Conservation (phyloP, 164 flowering plant genomes). For the Piper betle region DNA sequence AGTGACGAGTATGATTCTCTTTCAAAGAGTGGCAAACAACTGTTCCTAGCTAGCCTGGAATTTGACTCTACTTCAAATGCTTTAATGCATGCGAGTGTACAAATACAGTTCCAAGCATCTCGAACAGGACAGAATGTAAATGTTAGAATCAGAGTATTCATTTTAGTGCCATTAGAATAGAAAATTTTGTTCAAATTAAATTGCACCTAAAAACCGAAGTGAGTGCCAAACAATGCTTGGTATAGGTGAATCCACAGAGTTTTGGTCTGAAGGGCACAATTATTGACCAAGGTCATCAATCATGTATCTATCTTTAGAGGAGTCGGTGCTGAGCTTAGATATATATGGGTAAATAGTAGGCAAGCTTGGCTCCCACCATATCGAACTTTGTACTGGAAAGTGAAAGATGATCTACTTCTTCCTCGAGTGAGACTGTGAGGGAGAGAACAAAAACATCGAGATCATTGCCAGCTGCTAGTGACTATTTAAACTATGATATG, state of each 20-base stretch:
- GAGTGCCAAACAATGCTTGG: no score
- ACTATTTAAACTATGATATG: not conserved
- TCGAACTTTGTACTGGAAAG: not conserved
- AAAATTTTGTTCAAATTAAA: no score
- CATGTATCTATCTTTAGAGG: not conserved
- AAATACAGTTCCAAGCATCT: no score
- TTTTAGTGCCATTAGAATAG: no score
- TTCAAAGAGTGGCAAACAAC: not conserved
- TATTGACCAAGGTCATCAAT: no score
- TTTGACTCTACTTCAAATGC: not conserved
- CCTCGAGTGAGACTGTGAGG: not conserved
- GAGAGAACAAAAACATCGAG: not conserved
- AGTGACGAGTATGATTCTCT: no score
- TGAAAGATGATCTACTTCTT: not conserved
- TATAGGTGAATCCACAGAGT: no score
- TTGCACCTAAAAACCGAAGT: no score
- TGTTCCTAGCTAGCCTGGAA: not conserved
- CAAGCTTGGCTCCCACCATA: not conserved
- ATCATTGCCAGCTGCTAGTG: not conserved
- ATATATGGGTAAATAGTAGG: not conserved
- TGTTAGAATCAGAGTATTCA: no score
- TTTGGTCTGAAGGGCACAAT: no score
- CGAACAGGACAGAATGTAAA: no score
- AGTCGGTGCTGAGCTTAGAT: not conserved
- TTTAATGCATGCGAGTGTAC: no score